Conservation (phyloP, 257 asterid species). For the Solanum sejunctum region DNA sequence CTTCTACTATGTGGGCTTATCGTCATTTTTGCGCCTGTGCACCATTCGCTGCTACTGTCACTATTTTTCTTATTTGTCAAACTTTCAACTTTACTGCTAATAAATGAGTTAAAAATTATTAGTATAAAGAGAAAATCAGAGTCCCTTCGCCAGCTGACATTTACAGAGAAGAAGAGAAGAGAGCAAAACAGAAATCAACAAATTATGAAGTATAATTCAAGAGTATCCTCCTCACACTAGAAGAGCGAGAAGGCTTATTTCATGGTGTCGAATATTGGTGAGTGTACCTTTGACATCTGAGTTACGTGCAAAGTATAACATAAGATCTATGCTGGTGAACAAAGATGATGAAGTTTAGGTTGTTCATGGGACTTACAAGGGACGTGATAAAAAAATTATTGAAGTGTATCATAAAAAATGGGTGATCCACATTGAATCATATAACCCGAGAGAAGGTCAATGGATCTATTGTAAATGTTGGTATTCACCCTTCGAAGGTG, state of each 20-base stretch:
- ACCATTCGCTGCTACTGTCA: constrained; percentile 1
- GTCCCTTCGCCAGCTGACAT: neutral
- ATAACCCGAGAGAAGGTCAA: neutral
- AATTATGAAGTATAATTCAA: neutral
- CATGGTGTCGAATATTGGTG: neutral
- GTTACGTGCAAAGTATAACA: neutral
- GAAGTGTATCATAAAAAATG: neutral
- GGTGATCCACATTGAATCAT: neutral
- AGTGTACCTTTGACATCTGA: neutral
- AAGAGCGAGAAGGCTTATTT: neutral
- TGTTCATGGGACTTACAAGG: neutral
- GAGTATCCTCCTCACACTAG: neutral
- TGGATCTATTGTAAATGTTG: neutral
- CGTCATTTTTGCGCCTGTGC: constrained; percentile 38
- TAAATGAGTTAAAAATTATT: neutral
- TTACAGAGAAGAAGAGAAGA: neutral
- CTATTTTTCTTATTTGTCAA: constrained; percentile 32
- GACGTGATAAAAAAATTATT: neutral
- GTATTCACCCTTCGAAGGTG: neutral
- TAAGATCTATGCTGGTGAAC: neutral
- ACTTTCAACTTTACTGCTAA: neutral
- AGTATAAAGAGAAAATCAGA: neutral
- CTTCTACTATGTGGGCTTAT: constrained; percentile 37
- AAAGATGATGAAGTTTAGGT: neutral
- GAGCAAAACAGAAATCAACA: neutral